Evolutionary conservation across 2,329 filamentous ascomycete species (phyloP).

Genomic region (Venturia carpophila): DNA sequence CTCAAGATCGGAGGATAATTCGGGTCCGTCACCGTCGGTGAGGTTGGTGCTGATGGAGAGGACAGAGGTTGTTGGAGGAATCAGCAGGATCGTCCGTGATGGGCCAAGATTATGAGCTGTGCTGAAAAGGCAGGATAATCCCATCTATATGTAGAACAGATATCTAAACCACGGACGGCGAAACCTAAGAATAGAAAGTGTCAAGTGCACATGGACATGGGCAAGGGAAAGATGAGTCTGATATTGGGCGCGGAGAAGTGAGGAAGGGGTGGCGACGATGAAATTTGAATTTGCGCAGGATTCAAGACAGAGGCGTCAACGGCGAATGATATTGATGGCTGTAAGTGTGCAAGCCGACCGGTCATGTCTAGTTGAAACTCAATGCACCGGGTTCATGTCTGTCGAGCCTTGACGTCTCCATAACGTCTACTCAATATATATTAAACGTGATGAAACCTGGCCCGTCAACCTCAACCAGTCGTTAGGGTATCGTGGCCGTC

Average conservation of each 20-base stretch:
- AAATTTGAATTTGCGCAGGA: not conserved
- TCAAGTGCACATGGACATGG: slow-evolving; percentile 4
- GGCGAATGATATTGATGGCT: not conserved
- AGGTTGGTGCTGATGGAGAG: not conserved
- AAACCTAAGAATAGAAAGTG: slow-evolving; percentile 10
- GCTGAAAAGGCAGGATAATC: not conserved
- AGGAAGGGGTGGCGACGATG: not conserved
- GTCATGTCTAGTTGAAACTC: not conserved
- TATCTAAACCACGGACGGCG: not conserved
- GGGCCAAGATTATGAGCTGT: not conserved
- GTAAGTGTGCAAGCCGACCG: not conserved
- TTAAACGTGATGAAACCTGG: not conserved
- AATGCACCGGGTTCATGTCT: not conserved
- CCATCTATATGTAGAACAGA: slow-evolving; percentile 3
- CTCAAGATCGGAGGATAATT: not conserved
- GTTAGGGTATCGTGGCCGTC: not conserved
- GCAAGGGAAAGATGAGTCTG: not conserved
- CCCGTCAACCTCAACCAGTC: not conserved
- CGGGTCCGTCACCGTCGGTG: not conserved
- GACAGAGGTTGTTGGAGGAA: not conserved
- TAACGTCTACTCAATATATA: not conserved
- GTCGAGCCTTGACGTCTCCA: not conserved
- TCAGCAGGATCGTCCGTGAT: not conserved
- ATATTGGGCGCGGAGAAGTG: not conserved
- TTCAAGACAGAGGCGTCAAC: not conserved